Evolutionary conservation across 202 grass and related monocot genomes (phyloP), one percentile per base, ranked within the genome.

Genomic region (Thinopyrum obtusiflorum): DNA sequence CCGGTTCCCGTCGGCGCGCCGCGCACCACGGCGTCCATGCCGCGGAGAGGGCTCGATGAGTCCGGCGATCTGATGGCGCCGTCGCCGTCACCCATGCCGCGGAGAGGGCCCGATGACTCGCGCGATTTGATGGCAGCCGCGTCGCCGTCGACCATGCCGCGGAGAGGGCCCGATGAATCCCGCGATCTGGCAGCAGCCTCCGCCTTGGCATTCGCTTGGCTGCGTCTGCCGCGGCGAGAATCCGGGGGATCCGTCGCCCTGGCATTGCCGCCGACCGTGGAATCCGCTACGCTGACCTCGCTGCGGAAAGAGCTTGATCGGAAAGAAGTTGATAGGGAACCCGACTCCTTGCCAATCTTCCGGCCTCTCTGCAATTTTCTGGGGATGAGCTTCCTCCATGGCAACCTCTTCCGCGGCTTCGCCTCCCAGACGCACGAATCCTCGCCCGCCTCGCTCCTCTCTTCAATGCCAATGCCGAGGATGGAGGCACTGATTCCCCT

Each of bases 371-470:
- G 68, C 63, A 87, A 9, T 14, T 90, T 94, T 23, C 75, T 51
- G 20, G 91, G 47, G 35, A 99, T 55, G n/a, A 96, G 78, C 75
- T 86, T 99, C 78, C 75, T 91, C 74, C 92, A 88, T 1, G 18
- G 53, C 2, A 93, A 80, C n/a, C 67, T 76, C 68, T 84, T 87
- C 81, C 57, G 92, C 27, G 78, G 1, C 80, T 68, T 94, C 25
- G 65, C 42, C 82, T 82, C 87, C 13, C 37, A 46, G 27, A 57
- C 72, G 81, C 59, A 27, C 10, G 85, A 37, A 7, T 72, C 77
- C 42, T 66, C 77, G 18, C 68, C 74, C 49, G 74, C 35, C 65
- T 86, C 82, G 77, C 24, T 47, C 36, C 26, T 87, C 39, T 89
- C 88, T 6, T 87, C 88, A n/a, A n/a, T n/a, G n/a, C n/a, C n/a